Conservation (phyloP, 1,284 basidiomycete genomes). For the Naganishia sp. region DNA sequence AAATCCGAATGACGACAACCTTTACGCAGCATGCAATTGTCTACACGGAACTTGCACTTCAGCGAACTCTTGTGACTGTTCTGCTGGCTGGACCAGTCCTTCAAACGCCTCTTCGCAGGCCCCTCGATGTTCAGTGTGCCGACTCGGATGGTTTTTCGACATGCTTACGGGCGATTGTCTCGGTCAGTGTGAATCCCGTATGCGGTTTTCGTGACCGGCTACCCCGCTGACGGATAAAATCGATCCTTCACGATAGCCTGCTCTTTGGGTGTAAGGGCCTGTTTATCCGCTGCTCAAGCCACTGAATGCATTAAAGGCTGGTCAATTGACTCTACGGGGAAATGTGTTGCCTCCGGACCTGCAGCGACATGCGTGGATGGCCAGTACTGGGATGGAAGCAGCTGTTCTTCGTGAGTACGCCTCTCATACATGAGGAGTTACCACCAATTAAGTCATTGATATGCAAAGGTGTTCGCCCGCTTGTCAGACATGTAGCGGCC, state of each 20-base stretch:
- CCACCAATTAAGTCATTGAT: neutral
- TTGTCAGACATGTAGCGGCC: conserved; percentile 51
- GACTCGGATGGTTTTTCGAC: conserved; percentile 49
- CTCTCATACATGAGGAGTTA: neutral
- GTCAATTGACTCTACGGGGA: conserved; percentile 41
- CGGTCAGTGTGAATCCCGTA: conserved; percentile 39
- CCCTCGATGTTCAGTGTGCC: conserved; percentile 51
- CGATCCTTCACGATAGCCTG: conserved; percentile 45
- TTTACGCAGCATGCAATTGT: conserved; percentile 51
- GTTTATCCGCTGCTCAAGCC: conserved; percentile 41
- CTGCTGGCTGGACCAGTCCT: conserved; percentile 51
- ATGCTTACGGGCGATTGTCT: conserved; percentile 44
- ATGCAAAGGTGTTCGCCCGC: conserved; percentile 47
- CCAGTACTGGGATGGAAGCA: conserved; percentile 45
- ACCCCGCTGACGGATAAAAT: conserved; percentile 1
- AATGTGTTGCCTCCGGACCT: conserved; percentile 37
- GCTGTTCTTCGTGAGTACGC: conserved; percentile 40
- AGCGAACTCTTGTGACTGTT: conserved; percentile 49
- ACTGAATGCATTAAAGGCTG: conserved; percentile 43
- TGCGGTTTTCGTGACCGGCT: neutral
- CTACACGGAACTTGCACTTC: conserved; percentile 51
- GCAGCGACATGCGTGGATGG: conserved; percentile 42
- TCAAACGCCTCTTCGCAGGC: conserved; percentile 39
- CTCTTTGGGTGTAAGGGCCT: conserved; percentile 49
- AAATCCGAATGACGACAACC: neutral